Evolutionary conservation across 345 rosid species (phyloP), one percentile per base, ranked within the genome.

Genomic region (Syzygium grande): DNA sequence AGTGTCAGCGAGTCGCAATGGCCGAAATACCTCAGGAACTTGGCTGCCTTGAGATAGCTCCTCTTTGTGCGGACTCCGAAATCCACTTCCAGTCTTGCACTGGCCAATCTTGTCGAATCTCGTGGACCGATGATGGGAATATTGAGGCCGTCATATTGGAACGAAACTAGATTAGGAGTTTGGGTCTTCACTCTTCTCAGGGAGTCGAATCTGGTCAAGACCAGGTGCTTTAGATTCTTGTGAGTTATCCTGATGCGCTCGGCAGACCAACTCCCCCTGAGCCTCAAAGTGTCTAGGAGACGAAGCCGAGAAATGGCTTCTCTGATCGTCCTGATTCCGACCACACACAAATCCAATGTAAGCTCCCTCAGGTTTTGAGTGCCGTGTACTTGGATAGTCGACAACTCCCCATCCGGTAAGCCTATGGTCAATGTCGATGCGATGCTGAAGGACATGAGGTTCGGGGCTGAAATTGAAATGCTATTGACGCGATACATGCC

Each of bases 361-460:
- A 73, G 49, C 49, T 73, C 80, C 49, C 80, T 73, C 27, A 73
- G 25, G 80, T 73, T 73, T 73, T 38, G 25, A 1, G 80, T 14
- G 7, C 49, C 25, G 2, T 73, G 49, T 22, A 34, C 49, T 5
- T 19, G 46, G 43, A 65, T 43, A 65, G 78, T 19, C 78, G 3
- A 30, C 49, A 73, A 19, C 14, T 34, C 49, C 14, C 12, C 80
- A 19, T 34, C 49, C 49, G 14, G 46, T 6, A 10, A 38, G 49
- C 49, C 25, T 5, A 0, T 2, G 49, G 2, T 38, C 1, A 9
- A 38, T 41, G 0, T 5, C 25, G 49, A 73, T 2, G 49, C 19
- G 80, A 19, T 34, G 80, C 49, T 38, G 27, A 73, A 73, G 25
- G 80, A 73, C 43, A 34, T 6, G 49, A 73, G 80, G 80, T 38